These are phyloP conservation scores for Metschnikowia shivogae DNA, from an alignment of 805 yeast genomes.

Conservation along the genomic window DNA sequence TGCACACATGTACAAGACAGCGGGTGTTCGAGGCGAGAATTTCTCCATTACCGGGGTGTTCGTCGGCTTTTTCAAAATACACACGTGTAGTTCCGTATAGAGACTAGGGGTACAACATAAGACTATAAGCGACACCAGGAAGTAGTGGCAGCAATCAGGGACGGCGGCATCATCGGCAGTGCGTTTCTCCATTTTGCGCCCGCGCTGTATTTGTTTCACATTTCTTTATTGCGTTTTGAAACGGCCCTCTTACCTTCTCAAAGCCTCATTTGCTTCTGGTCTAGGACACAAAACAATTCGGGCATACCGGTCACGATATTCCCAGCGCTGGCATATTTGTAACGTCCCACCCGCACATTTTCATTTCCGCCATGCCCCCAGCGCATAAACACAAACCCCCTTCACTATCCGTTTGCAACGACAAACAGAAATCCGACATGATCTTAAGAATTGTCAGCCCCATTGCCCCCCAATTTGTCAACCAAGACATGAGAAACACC, in stretches of 20 bases:
- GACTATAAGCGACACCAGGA: too few relatives aligned
- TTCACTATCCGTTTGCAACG: constrained; percentile 11
- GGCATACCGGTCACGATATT: background rate
- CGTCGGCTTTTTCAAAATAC: too few relatives aligned
- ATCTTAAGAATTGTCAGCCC: constrained; percentile 16
- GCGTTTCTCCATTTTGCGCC: constrained; percentile 1
- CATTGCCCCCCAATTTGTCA: constrained; percentile 13
- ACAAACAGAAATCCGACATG: constrained; percentile 11
- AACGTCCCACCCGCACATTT: background rate
- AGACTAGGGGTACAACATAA: too few relatives aligned
- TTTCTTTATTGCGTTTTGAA: constrained; percentile 5
- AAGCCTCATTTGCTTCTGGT: constrained; percentile 1
- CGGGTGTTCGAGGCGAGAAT: constrained; percentile 4
- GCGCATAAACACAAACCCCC: constrained; percentile 13
- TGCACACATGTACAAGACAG: background rate
- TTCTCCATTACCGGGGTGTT: background rate
- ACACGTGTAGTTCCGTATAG: too few relatives aligned
- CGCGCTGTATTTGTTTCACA: constrained; percentile 6
- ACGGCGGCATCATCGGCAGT: background rate
- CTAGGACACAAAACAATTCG: constrained; percentile 3
- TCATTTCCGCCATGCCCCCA: constrained; percentile 8
- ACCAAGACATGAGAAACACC: constrained; percentile 15
- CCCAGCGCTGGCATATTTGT: constrained; percentile 1
- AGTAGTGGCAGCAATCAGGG: background rate
- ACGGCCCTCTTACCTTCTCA: constrained; percentile 3